phyloP scores from a whole-genome alignment of 164 flowering plant genomes.

The Sextonia rubra region DNA sequence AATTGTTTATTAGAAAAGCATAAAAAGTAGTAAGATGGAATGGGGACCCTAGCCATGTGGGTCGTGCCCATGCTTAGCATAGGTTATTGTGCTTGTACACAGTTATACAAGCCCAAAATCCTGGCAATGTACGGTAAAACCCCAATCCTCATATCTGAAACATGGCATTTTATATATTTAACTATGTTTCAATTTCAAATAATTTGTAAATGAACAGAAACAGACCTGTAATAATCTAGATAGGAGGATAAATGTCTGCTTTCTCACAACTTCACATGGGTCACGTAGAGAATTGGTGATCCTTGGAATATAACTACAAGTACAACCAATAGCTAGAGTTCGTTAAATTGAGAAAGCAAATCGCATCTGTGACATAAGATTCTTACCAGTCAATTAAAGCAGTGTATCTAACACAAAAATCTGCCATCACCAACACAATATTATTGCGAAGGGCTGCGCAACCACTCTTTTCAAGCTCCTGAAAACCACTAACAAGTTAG shows the following conservation, averaged over 20 bases:
- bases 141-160: no score
- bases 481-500: slow-evolving; percentile 20
- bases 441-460: slow-evolving; percentile 83
- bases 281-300: slow-evolving; percentile 89
- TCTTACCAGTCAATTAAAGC: slow-evolving; percentile 92
- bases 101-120: no score
- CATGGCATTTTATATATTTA: no score
- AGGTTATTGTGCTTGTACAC: no score
- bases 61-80: no score
- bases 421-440: slow-evolving; percentile 79
- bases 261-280: slow-evolving; percentile 94
- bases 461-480: slow-evolving; percentile 92
- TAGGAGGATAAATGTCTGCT: slow-evolving; percentile 89
- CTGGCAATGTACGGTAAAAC: no score
- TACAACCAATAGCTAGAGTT: slow-evolving; percentile 4
- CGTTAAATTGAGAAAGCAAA: slow-evolving; percentile 2
- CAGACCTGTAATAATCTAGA: slow-evolving; percentile 84
- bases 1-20: no score
- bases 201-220: slow-evolving; percentile 1
- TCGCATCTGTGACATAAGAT: background rate
- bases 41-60: no score
- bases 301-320: slow-evolving; percentile 77
- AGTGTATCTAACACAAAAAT: slow-evolving; percentile 93
- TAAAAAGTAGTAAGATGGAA: no score
- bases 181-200: no score